Base-by-base conservation (phyloP, 352 stramenopile genomes). In the Pythium graminicola region DNA sequence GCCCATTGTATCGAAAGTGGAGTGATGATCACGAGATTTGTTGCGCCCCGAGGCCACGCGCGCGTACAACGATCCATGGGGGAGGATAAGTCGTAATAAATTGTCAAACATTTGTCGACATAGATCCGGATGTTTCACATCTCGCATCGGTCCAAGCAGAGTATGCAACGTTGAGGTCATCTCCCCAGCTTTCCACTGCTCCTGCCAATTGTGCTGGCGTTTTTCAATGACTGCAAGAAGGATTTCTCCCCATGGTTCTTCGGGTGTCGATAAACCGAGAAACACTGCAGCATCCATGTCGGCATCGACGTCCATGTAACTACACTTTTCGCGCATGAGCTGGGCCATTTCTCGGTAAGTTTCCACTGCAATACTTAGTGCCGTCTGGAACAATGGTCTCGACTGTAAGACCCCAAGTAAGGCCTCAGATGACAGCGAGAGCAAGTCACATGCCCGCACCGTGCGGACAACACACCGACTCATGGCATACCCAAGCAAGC, bases 31-130 rank as follows among this genome's bases (percentile, higher is more conserved):
- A 19, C 35, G 50, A 6, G 22, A 41, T 17, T 62, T 70, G 55
- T 57, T 67, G 16, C 55, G 62, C 20, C 60, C 32, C 26, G 64
- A 71, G 3, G 58, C 39, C n/a, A 54, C 47, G 24, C 42, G 41
- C 16, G 56, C 42, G 22, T 41, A 72, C 13, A 51, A 46, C 20
- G 28, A 63, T 22, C 70, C 73, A 6, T 68, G 63, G 6, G 72
- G 64, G 4, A 78, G 54, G 24, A 85, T 74, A 20, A 86, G 63
- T 7, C 65, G 71, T 26, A 86, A 42, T 32, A 86, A 44, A 9
- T 62, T 70, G 32, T 83, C 64, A 29, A 86, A 86, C n/a, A 73
- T 57, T 3, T 65, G 66, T 1, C 73, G 41, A n/a, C 76, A 86
- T 0, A 62, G 48, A 1, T 52, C 23, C 1, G 73, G 61, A 9